Percentiles rank a stretch among this genome's conserved stretches.
Evolutionary conservation across 257 asterid species (phyloP).

Genomic region (Striga asiatica): DNA sequence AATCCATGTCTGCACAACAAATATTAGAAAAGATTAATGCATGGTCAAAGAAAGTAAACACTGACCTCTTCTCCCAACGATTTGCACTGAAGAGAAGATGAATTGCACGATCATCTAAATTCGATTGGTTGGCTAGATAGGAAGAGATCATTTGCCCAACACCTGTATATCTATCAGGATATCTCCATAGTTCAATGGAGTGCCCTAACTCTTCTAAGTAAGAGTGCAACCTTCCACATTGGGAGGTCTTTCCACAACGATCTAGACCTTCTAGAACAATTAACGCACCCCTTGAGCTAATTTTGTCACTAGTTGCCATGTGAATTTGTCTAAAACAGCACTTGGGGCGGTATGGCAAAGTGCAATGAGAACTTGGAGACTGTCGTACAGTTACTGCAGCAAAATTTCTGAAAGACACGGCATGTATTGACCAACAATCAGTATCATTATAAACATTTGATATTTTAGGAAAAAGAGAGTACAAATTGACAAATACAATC

Average conservation of each 20-base stretch:
- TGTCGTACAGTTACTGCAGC: conserved; percentile 19
- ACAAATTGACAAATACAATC: no score
- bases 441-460: no score
- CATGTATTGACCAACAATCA: not conserved
- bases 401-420: conserved; percentile 29
- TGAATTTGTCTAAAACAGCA: conserved; percentile 38
- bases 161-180: conserved; percentile 84
- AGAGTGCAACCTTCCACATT: conserved; percentile 48
- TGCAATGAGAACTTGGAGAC: conserved; percentile 18
- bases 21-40: not conserved
- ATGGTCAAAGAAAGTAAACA: not conserved
- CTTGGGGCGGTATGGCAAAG: conserved; percentile 32
- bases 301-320: conserved; percentile 47
- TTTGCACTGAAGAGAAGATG: conserved; percentile 95
- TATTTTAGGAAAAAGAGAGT: no score
- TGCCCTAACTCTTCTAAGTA: conserved; percentile 56
- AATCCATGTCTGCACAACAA: no score
- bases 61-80: conserved; percentile 93
- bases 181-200: conserved; percentile 78
- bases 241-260: conserved; percentile 88
- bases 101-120: conserved; percentile 75
- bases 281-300: conserved; percentile 69
- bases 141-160: conserved; percentile 96
- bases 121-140: conserved; percentile 65
- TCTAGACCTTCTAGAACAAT: conserved; percentile 93